These are phyloP conservation scores for Magnusiomyces ingens DNA, from an alignment of 1,139 yeast genomes.

Conservation along the genomic window DNA sequence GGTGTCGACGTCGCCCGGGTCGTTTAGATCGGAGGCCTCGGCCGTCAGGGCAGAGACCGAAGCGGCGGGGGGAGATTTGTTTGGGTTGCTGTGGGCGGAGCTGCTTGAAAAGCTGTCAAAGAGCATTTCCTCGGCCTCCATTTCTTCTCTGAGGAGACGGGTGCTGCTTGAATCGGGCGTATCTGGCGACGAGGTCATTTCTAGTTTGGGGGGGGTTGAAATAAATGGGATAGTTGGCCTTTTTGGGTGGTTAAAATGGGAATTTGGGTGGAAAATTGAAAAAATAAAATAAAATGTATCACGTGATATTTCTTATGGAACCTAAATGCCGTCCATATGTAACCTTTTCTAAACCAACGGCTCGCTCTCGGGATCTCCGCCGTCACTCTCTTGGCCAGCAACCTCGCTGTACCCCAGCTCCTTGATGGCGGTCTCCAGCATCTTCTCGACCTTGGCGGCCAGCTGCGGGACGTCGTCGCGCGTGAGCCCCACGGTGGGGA, in stretches of 20 bases:
- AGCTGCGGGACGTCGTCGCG: conserved; percentile 54
- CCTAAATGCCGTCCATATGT: neutral
- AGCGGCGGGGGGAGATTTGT: too few relatives aligned
- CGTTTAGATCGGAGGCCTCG: too few relatives aligned
- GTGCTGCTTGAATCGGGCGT: neutral
- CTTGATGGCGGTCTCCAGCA: conserved; percentile 37
- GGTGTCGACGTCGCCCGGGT: too few relatives aligned
- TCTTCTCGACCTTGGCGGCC: conserved; percentile 35
- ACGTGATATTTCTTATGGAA: neutral
- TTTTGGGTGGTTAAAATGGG: neutral
- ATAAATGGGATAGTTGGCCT: neutral
- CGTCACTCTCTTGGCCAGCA: neutral
- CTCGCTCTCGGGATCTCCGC: neutral
- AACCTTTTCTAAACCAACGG: neutral
- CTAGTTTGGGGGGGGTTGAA: neutral
- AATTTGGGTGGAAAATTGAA: neutral
- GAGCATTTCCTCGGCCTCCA: too few relatives aligned
- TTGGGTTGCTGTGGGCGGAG: too few relatives aligned
- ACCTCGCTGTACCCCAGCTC: conserved; percentile 27
- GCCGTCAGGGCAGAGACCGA: too few relatives aligned
- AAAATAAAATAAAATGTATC: neutral
- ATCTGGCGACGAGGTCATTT: neutral
- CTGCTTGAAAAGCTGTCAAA: too few relatives aligned
- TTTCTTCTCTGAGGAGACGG: too few relatives aligned
- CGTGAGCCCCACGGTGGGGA: conserved; percentile 51